Conservation (phyloP, 2,329 filamentous ascomycete genomes). For the Pseudomassariella vexata region DNA sequence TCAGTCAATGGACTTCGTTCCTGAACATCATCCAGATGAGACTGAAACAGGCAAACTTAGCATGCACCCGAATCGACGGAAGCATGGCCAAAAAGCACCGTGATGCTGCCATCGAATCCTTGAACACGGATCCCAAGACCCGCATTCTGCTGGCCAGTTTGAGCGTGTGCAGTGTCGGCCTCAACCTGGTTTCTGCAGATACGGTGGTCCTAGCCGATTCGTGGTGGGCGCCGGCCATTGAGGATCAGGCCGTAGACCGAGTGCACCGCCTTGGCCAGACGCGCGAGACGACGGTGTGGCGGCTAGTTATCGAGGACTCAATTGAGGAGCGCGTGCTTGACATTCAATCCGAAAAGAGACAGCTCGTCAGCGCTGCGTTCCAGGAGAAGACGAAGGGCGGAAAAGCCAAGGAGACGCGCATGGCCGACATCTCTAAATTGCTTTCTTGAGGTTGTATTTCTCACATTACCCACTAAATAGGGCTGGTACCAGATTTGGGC, state of each 20-base stretch:
- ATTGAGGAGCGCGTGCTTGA: constrained; percentile 77
- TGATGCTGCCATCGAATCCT: constrained; percentile 63
- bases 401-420: constrained; percentile 9
- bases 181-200: constrained; percentile 82
- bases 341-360: constrained; percentile 73
- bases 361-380: constrained; percentile 73
- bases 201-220: constrained; percentile 79
- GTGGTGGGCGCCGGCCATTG: constrained; percentile 92
- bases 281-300: constrained; percentile 70
- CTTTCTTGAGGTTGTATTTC: constrained; percentile 5
- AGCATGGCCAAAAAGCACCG: constrained; percentile 66
- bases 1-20: constrained; percentile 74
- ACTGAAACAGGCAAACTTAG: constrained; percentile 53
- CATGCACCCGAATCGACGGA: constrained; percentile 71
- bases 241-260: constrained; percentile 85
- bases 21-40: constrained; percentile 66
- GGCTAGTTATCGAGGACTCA: constrained; percentile 72
- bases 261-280: constrained; percentile 83
- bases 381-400: constrained; percentile 55
- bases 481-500: too few relatives aligned
- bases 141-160: constrained; percentile 78
- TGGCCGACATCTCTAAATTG: constrained; percentile 9
- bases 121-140: constrained; percentile 62
- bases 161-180: constrained; percentile 75
- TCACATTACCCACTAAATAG: too few relatives aligned